Evolutionary conservation across 352 stramenopile species (phyloP).

Genomic region (Phytopythium vexans): DNA sequence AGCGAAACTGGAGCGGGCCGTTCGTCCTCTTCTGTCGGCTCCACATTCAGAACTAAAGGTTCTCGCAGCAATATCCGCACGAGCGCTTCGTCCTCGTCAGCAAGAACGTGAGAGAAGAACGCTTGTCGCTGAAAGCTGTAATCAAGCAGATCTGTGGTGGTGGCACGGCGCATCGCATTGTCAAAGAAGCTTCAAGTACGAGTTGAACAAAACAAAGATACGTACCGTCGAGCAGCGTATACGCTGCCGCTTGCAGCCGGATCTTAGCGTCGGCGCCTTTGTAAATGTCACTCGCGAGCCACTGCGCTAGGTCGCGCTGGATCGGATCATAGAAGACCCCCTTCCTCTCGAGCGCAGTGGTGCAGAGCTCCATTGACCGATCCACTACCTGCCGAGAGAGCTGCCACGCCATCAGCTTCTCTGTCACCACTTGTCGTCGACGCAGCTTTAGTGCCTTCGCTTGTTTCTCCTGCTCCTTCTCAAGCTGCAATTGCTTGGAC

Average conservation of each 20-base stretch:
- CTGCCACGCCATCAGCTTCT: slow-evolving; percentile 63
- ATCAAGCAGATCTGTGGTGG: slow-evolving; percentile 34
- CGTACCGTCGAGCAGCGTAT: slow-evolving; percentile 44
- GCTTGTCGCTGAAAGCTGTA: slow-evolving; percentile 41
- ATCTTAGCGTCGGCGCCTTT: slow-evolving; percentile 37
- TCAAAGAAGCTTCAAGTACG: slow-evolving; percentile 5
- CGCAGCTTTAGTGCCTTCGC: slow-evolving; percentile 37
- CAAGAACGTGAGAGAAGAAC: slow-evolving; percentile 39
- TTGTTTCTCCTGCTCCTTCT: slow-evolving; percentile 48
- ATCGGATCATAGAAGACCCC: slow-evolving; percentile 72
- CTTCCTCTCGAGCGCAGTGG: slow-evolving; percentile 25
- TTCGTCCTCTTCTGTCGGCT: slow-evolving; percentile 8
- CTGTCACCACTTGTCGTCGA: slow-evolving; percentile 36
- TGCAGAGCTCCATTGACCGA: slow-evolving; percentile 29
- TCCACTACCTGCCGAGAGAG: slow-evolving; percentile 44
- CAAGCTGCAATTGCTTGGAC: slow-evolving; percentile 38
- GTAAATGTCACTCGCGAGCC: slow-evolving; percentile 43
- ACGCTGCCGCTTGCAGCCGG: slow-evolving; percentile 28
- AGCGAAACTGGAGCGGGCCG: slow-evolving; percentile 12
- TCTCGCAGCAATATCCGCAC: slow-evolving; percentile 49
- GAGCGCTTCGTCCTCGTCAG: slow-evolving; percentile 39
- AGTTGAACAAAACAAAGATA: not conserved
- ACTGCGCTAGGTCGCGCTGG: slow-evolving; percentile 39
- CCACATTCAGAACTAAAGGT: slow-evolving; percentile 25
- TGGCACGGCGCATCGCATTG: not conserved